A percentile compares a stretch with the other conserved stretches of the same genome.
phyloP scores from a whole-genome alignment of 2,329 filamentous ascomycete genomes.

The Aspergillus jensenii region DNA sequence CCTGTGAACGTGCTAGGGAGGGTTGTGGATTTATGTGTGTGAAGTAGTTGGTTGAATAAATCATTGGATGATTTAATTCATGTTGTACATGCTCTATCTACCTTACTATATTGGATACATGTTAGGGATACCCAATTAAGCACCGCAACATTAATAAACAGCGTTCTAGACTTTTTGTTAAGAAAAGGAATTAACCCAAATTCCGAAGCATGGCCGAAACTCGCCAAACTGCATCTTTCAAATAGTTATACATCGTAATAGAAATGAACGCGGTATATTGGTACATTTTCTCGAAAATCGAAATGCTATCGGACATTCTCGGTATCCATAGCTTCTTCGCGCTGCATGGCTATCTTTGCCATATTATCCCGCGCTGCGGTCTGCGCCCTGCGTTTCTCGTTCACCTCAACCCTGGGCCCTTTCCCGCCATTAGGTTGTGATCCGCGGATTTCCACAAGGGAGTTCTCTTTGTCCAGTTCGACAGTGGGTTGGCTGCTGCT shows the following conservation, averaged over 20 bases:
- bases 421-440: slow-evolving; percentile 5
- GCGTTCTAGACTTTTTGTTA: neutral
- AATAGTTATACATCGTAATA: slow-evolving; percentile 2
- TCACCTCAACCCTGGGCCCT: slow-evolving; percentile 5
- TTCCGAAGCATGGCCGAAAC: neutral
- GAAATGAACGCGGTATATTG: neutral
- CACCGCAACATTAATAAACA: neutral
- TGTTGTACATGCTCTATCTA: neutral
- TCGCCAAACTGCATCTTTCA: neutral
- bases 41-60: slow-evolving; percentile 42
- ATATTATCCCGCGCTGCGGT: slow-evolving; percentile 35
- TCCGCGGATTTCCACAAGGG: neutral
- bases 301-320: slow-evolving; percentile 23
- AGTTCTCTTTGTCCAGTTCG: slow-evolving; percentile 17
- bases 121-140: slow-evolving; percentile 1
- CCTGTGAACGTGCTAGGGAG: slow-evolving; percentile 56
- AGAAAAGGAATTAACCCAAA: neutral
- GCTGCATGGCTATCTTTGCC: slow-evolving; percentile 38
- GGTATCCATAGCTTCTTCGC: slow-evolving; percentile 40
- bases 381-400: slow-evolving; percentile 33
- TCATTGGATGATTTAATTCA: neutral
- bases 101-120: neutral
- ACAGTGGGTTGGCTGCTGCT: neutral
- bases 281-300: neutral
- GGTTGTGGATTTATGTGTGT: slow-evolving; percentile 61